Evolutionary conservation across 768 basidiomycete species (phyloP), one percentile per base, ranked within the genome.

Genomic region (Suillus tomentosus): DNA sequence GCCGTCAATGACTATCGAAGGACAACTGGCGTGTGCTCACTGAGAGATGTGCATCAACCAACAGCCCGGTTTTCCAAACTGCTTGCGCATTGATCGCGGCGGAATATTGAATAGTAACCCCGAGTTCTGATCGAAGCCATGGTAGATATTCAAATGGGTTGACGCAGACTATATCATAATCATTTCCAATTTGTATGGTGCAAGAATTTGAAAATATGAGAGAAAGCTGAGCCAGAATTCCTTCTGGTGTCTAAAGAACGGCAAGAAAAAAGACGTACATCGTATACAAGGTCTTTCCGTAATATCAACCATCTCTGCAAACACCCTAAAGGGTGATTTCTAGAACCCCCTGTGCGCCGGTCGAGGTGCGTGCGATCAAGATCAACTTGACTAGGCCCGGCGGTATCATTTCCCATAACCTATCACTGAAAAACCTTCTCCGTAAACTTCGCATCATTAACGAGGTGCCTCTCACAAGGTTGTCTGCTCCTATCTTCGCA

Each of bases 11-110:
- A 27, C 17, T 57, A 60, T 39, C 5, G 1, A 34, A 36, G 15
- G 56, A 54, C 19, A 58, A 17, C 19, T 24, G 17, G 14, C 19
- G 22, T 62, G 15, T 40, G 48, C 75, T 67, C 45, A 81, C 86
- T 87, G 5, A 89, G 77, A 17, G 82, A 82, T 0, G 83, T 79
- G 85, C 85, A 61, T 88, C 88, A 63, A 88, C 73, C 15, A 87
- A 75, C 17, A 82, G 67, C 31, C 78, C 76, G 9, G 71, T 66
- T 5, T 71, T 62, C 81, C 60, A 87, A 66, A 57, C 79, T 80
- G 22, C 67, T 72, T 27, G 87, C 70, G 27, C 76, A 69, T 40
- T 74, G 74, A 62, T 31, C 31, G 31, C 78, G 78, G 42, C 80
- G 69, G 71, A 87, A 81, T 14, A 15, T 71, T 72, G 71, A 87